Conservation (phyloP, 345 rosid species). For the Alliaria petiolata region DNA sequence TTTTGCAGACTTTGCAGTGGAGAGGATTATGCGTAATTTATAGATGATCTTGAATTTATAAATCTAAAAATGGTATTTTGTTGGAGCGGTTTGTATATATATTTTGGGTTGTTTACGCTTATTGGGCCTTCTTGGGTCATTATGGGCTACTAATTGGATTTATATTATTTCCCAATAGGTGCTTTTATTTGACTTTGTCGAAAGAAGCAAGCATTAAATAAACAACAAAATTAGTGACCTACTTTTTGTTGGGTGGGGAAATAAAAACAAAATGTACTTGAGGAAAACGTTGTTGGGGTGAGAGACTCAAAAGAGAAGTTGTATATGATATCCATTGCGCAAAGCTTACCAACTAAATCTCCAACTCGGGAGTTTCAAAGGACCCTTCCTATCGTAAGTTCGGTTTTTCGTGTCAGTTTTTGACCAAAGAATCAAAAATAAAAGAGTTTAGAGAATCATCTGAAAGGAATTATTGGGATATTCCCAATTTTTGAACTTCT, state of each 20-base stretch:
- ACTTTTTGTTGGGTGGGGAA: background rate
- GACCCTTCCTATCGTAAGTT: background rate
- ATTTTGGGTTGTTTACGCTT: background rate
- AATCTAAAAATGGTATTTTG: too few relatives aligned
- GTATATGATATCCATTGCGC: background rate
- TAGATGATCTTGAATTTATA: too few relatives aligned
- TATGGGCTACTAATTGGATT: background rate
- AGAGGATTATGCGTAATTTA: background rate
- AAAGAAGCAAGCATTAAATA: background rate
- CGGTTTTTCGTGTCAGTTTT: too few relatives aligned
- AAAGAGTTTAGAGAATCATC: too few relatives aligned
- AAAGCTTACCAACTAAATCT: background rate
- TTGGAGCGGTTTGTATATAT: conserved; percentile 15
- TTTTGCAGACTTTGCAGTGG: too few relatives aligned
- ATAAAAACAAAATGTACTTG: background rate
- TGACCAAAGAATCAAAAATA: too few relatives aligned
- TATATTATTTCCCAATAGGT: background rate
- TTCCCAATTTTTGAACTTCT: background rate
- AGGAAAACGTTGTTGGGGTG: conserved; percentile 23
- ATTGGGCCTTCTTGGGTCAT: conserved; percentile 14
- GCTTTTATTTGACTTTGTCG: background rate
- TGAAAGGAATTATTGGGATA: too few relatives aligned
- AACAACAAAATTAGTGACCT: background rate
- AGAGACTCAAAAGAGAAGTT: background rate
- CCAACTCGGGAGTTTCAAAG: background rate